phyloP scores from a whole-genome alignment of 495 filamentous ascomycete species.

The Aspergillus carlsbadensis region DNA sequence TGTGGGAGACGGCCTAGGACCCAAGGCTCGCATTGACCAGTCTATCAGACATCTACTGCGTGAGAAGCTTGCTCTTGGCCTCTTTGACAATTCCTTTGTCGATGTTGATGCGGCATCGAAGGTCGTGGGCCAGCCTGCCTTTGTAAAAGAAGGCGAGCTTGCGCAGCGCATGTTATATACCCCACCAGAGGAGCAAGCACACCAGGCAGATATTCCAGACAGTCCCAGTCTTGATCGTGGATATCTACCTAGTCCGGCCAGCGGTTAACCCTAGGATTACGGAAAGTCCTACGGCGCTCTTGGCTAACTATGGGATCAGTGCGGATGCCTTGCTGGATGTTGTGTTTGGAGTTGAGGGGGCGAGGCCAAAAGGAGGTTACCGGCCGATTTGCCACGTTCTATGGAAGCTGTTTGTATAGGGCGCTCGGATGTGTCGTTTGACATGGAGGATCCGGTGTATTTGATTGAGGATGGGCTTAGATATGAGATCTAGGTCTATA shows the following conservation, averaged over 20 bases:
- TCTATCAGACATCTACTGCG: conserved; percentile 11
- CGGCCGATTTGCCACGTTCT: conserved; percentile 6
- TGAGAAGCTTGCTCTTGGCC: conserved; percentile 18
- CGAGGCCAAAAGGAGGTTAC: conserved; percentile 1
- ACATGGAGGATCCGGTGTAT: conserved; percentile 2
- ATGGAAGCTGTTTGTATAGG: conserved; percentile 3
- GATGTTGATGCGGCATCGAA: conserved; percentile 26
- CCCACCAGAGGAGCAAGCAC: no score
- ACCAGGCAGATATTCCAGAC: no score
- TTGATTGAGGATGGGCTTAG: background rate
- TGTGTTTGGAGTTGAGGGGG: conserved; percentile 1
- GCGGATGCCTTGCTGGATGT: conserved; percentile 5
- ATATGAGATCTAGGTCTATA: no score
- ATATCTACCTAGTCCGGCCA: no score
- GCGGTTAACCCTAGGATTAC: no score
- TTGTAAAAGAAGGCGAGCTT: background rate
- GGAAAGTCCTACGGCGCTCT: no score
- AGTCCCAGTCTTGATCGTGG: no score
- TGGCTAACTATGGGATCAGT: background rate
- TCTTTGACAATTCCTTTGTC: conserved; percentile 25
- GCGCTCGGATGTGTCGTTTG: conserved; percentile 12
- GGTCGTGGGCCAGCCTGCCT: conserved; percentile 2
- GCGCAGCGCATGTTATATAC: no score
- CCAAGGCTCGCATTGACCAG: conserved; percentile 13
- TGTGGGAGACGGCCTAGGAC: background rate